A percentile compares a stretch with the other conserved stretches of the same genome.
Conservation (phyloP, 2,329 filamentous ascomycete species). For the Fusarium nanum region DNA sequence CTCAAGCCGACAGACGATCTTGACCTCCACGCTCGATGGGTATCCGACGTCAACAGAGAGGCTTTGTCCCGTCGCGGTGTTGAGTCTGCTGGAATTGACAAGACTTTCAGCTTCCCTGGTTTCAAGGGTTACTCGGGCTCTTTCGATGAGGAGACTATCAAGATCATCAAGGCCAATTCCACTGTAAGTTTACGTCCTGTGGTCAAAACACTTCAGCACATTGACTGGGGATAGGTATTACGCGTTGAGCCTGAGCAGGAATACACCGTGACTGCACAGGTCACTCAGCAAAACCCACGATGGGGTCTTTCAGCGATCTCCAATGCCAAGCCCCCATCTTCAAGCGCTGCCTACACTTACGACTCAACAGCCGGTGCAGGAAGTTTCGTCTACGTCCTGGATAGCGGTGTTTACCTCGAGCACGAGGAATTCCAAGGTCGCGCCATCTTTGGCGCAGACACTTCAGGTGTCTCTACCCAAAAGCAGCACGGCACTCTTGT, state of each 20-base stretch:
- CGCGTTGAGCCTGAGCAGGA: background rate
- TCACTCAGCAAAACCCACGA: background rate
- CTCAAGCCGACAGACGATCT: slow-evolving; percentile 2
- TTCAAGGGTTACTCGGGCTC: slow-evolving; percentile 7
- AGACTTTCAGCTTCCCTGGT: slow-evolving; percentile 1
- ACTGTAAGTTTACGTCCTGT: background rate
- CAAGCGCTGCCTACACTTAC: slow-evolving; percentile 3
- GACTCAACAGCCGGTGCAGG: slow-evolving; percentile 16
- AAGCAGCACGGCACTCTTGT: slow-evolving; percentile 23
- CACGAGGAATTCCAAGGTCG: slow-evolving; percentile 23
- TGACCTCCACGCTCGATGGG: background rate
- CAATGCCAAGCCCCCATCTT: slow-evolving; percentile 10
- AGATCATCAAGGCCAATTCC: slow-evolving; percentile 9
- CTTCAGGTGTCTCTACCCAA: background rate
- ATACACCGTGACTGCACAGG: background rate
- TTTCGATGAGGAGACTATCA: slow-evolving; percentile 1
- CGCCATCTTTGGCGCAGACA: slow-evolving; percentile 5
- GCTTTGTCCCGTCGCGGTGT: background rate
- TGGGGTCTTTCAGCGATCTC: slow-evolving; percentile 18
- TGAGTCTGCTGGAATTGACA: background rate
- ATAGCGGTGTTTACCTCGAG: slow-evolving; percentile 1
- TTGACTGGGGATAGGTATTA: background rate
- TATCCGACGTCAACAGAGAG: background rate
- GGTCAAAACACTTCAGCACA: too few relatives aligned
- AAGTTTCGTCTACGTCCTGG: slow-evolving; percentile 13